These are phyloP conservation scores for Pezicula neosporulosa DNA, from an alignment of 2,329 filamentous ascomycete genomes.

Conservation along the genomic window DNA sequence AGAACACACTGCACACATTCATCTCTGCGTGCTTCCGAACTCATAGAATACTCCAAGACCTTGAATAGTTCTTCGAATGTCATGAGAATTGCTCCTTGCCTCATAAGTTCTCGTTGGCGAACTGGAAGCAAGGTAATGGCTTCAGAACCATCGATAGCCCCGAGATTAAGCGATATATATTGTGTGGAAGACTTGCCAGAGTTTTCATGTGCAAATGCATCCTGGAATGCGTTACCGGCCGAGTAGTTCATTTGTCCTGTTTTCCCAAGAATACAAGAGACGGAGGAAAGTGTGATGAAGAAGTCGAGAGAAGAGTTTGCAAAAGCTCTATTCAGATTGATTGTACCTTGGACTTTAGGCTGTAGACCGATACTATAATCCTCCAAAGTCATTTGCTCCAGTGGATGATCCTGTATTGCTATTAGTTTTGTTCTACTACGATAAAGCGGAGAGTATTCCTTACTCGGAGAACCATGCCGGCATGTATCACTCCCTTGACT, in stretches of 20 bases:
- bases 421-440: background rate
- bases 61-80: slow-evolving; percentile 20
- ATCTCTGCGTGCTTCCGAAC: slow-evolving; percentile 12
- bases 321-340: slow-evolving; percentile 8
- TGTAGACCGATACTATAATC: slow-evolving; percentile 5
- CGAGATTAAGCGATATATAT: slow-evolving; percentile 19
- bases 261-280: slow-evolving; percentile 14
- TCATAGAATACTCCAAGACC: slow-evolving; percentile 19
- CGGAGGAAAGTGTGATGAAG: slow-evolving; percentile 9
- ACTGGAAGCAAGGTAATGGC: slow-evolving; percentile 3
- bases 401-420: slow-evolving; percentile 14
- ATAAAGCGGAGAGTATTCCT: background rate
- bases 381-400: slow-evolving; percentile 20
- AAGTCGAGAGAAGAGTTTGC: slow-evolving; percentile 9
- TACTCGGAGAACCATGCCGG: slow-evolving; percentile 23
- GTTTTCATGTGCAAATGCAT: slow-evolving; percentile 15
- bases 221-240: slow-evolving; percentile 30
- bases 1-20: slow-evolving; percentile 12
- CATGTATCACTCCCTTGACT: slow-evolving; percentile 21
- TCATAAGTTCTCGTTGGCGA: slow-evolving; percentile 7
- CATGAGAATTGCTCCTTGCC: slow-evolving; percentile 12
- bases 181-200: background rate
- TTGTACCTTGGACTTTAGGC: slow-evolving; percentile 13
- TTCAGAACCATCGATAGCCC: slow-evolving; percentile 15
- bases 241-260: slow-evolving; percentile 26